Conservation (phyloP, 352 stramenopile species). For the Thraustochytrium striatum region DNA sequence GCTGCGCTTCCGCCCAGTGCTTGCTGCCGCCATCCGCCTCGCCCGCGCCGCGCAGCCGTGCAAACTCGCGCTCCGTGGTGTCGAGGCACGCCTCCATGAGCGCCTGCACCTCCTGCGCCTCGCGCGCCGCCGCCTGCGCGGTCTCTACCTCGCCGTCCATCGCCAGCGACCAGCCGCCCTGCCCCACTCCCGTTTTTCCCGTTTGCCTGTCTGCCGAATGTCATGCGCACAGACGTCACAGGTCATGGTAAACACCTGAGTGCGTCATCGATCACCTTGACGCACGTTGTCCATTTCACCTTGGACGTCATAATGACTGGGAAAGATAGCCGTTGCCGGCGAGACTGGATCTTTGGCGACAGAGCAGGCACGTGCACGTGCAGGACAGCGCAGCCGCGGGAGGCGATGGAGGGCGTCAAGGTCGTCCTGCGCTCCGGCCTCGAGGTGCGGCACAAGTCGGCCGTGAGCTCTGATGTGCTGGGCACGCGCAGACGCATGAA, state of each 20-base stretch:
- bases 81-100: neutral
- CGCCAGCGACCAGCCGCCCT: neutral
- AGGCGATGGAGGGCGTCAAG: no score
- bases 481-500: no score
- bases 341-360: no score
- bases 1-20: neutral
- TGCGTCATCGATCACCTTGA: neutral
- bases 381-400: no score
- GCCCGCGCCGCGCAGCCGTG: neutral
- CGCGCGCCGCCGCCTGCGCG: neutral
- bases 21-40: neutral
- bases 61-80: neutral
- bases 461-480: no score
- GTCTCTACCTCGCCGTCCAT: neutral
- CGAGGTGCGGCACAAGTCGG: no score
- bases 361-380: no score
- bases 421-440: no score
- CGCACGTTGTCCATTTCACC: neutral
- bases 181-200: neutral
- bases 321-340: no score
- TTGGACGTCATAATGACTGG: neutral
- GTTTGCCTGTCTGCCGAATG: neutral
- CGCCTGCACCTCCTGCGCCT: neutral
- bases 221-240: neutral
- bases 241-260: neutral